Percentiles rank a stretch among this genome's conserved stretches.
Conservation (phyloP, 202 grass and related monocot species). For the Digitaria exilis region DNA sequence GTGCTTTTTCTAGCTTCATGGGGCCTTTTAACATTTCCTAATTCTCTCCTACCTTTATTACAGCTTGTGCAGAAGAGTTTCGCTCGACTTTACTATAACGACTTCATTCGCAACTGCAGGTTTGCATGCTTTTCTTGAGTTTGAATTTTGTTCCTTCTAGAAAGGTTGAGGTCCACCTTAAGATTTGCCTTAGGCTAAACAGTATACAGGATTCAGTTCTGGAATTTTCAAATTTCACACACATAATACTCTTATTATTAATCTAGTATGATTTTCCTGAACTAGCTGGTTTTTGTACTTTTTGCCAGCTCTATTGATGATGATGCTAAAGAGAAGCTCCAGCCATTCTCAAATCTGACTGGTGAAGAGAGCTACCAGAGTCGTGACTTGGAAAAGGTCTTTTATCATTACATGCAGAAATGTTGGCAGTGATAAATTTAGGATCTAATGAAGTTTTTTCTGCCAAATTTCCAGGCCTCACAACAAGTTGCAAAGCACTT, state of each 20-base stretch:
- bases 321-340: slow-evolving; percentile 68
- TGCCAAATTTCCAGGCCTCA: slow-evolving; percentile 60
- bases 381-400: slow-evolving; percentile 93
- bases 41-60: background rate
- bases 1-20: background rate
- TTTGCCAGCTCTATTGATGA: slow-evolving; percentile 63
- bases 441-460: slow-evolving; percentile 32
- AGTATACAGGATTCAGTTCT: background rate
- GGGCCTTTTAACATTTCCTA: background rate
- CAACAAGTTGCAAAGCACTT: slow-evolving; percentile 89
- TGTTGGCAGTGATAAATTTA: slow-evolving; percentile 23
- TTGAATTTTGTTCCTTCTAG: background rate
- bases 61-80: slow-evolving; percentile 91
- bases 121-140: slow-evolving; percentile 26
- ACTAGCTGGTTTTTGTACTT: slow-evolving; percentile 16
- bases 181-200: background rate
- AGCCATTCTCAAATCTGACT: slow-evolving; percentile 72
- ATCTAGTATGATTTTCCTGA: background rate
- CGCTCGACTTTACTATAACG: slow-evolving; percentile 74
- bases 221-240: background rate
- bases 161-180: background rate
- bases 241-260: background rate
- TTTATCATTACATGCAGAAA: slow-evolving; percentile 29
- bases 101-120: slow-evolving; percentile 68
- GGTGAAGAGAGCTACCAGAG: slow-evolving; percentile 90